Evolutionary conservation across 1,284 basidiomycete species (phyloP), one percentile per base, ranked within the genome.

Genomic region (Sporisorium scitamineum): DNA sequence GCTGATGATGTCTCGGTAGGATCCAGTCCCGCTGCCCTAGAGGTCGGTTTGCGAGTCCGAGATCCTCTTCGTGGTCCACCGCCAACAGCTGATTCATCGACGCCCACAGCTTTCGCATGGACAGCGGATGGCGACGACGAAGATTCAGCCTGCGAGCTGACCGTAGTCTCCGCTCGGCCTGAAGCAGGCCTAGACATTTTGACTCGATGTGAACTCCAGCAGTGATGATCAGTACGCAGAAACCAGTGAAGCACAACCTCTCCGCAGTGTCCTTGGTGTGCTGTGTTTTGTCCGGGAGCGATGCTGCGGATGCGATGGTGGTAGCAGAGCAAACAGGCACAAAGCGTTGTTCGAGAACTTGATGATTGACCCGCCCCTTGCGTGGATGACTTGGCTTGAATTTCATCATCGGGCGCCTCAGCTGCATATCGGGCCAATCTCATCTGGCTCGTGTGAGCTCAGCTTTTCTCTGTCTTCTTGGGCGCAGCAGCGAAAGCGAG

Each of bases 21-120:
- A 26, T 71, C 69, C 1, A 71, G 55, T 5, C 69, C 63, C 26
- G 69, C 69, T 47, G 69, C 69, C 29, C 54, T 66, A 8, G 63
- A 61, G 11, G 69, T 71, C 5, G 59, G 69, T 24, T 59, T 71
- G 20, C 69, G 69, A 20, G 69, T 32, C 8, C 69, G 69, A 14
- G 52, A 42, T n/a, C 69, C 63, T 47, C 69, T 71, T 6, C 69
- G 62, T 8, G 60, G 63, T 11, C 37, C 56, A 31, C 41, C 56
- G 22, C 34, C 62, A 51, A 10, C 29, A 31, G 47, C 14, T 5
- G 44, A n/a, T 7, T 16, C 32, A 29, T 20, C 63, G 7, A 34
- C 24, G 13, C 34, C 44, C 5, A n/a, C 42, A 13, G 39, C 51
- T 10, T 27, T 51, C 22, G 58, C 27, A 13, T 34, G 24, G 14